Evolutionary conservation across 2,329 filamentous ascomycete species (phyloP).

Genomic region (Nannizziopsis arthrosporioides): DNA sequence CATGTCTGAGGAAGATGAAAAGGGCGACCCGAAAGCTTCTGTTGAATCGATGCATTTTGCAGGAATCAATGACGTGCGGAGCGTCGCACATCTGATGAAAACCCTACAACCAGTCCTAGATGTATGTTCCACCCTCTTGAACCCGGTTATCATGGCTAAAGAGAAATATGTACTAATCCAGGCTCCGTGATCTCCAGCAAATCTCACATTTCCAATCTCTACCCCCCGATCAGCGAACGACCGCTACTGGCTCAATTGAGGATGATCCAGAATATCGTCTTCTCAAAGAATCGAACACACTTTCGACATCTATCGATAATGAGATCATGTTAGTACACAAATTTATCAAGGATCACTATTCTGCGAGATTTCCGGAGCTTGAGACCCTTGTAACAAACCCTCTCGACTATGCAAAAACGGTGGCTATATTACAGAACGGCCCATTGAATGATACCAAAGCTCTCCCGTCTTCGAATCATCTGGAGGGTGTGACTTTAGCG

Average conservation of each 20-base stretch:
- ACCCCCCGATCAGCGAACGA: constrained; percentile 51
- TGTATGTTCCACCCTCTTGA: constrained; percentile 46
- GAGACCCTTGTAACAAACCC: constrained; percentile 84
- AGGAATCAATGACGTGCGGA: constrained; percentile 63
- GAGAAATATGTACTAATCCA: constrained; percentile 52
- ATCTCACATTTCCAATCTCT: constrained; percentile 64
- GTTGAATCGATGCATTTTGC: constrained; percentile 73
- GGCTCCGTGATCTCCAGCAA: constrained; percentile 52
- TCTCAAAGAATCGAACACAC: constrained; percentile 73
- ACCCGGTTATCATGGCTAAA: constrained; percentile 20
- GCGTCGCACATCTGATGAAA: constrained; percentile 69
- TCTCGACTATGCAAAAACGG: constrained; percentile 88
- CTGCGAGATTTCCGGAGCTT: constrained; percentile 80
- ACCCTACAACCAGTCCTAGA: constrained; percentile 68
- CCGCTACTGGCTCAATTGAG: constrained; percentile 69
- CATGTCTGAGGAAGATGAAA: constrained; percentile 38
- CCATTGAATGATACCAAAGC: constrained; percentile 79
- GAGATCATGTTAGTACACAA: constrained; percentile 92
- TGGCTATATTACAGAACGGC: constrained; percentile 83
- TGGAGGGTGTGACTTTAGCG: constrained; percentile 61
- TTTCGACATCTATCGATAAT: constrained; percentile 85
- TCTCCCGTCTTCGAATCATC: constrained; percentile 67
- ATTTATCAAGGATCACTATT: constrained; percentile 92
- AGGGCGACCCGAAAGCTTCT: constrained; percentile 61
- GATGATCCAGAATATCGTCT: constrained; percentile 87